Evolutionary conservation across 305 asterid genomes (phyloP).

Genomic region (Ruellia speciosa): DNA sequence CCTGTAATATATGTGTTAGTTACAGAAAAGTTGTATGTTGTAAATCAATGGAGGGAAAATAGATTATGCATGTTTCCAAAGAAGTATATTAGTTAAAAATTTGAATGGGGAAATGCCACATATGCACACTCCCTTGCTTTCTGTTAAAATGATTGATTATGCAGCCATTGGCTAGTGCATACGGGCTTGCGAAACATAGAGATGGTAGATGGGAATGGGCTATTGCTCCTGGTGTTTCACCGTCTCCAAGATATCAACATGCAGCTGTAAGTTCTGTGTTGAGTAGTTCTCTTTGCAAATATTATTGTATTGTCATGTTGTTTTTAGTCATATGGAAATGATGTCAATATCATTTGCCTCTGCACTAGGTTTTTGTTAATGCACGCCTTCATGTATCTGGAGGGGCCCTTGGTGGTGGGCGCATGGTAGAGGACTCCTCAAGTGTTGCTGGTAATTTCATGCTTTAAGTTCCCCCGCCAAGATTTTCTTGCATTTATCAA

Average conservation of each 20-base stretch:
- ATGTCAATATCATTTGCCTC: slow-evolving; percentile 1
- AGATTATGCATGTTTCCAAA: slow-evolving; percentile 11
- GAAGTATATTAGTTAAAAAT: slow-evolving; percentile 2
- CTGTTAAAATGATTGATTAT: slow-evolving; percentile 18
- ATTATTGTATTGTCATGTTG: slow-evolving; percentile 1
- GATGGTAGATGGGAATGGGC: slow-evolving; percentile 99
- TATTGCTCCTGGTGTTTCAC: slow-evolving; percentile 99
- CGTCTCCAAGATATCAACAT: slow-evolving; percentile 92
- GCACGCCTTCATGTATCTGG: slow-evolving; percentile 99
- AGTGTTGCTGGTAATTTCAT: slow-evolving; percentile 76
- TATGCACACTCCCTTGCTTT: neutral
- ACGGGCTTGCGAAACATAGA: slow-evolving; percentile 97
- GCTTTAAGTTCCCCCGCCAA: slow-evolving; percentile 19
- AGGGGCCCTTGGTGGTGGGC: slow-evolving; percentile 99
- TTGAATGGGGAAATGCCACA: too few relatives aligned
- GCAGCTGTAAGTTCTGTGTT: slow-evolving; percentile 69
- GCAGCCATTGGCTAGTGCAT: slow-evolving; percentile 97
- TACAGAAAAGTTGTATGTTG: too few relatives aligned
- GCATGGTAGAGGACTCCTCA: slow-evolving; percentile 99
- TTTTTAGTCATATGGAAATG: slow-evolving; percentile 6
- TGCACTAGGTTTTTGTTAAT: slow-evolving; percentile 84
- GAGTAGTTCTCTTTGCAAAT: neutral
- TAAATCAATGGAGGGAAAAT: neutral
- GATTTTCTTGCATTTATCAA: slow-evolving; percentile 4
- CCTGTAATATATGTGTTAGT: neutral